Base-by-base conservation (phyloP, 768 basidiomycete species). In the Tubosaeta sp. region DNA sequence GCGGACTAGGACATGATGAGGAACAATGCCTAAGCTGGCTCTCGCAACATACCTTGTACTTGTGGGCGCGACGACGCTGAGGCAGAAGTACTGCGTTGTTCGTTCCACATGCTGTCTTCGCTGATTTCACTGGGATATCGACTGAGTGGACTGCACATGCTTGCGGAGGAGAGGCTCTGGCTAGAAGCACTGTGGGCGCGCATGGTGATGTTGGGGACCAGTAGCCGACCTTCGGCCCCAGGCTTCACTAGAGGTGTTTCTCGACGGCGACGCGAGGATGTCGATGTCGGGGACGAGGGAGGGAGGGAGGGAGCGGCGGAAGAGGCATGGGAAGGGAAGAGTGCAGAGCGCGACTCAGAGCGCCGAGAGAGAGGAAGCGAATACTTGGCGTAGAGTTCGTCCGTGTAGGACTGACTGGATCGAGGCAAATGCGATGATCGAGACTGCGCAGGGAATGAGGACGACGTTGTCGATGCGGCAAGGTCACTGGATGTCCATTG, bases 141-240 rank as follows among this genome's bases (percentile, higher is more conserved):
- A 43, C 68, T 76, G 25, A 75, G 60, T 13, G 73, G 73, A 44
- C 75, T 76, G 48, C 65, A 66, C 27, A 63, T 34, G 50, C 67
- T 59, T 10, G 65, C 46, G 1, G 59, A 60, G 2, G 68, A 67
- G 10, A 61, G 47, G 46, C 64, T 62, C 43, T 69, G 51, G 75
- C 61, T 53, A 67, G 76, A 44, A 65, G 49, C 56, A 67, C 72
- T 58, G 65, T 69, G 62, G 33, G 56, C 59, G 13, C 57, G 60
- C 46, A 64, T 50, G 55, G 71, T 66, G 32, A 78, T 70, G 35
- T 77, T 70, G 4, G 79, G 79, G 11, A 80, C 76, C 4, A 87
- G 73, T 11, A 88, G 74, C 53, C 81, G 83, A 49, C 85, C 86
- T 64, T 86, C 77, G 0, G 81, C 84, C 38, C 78, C 79, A 6